phyloP scores from a whole-genome alignment of 441 rosid species.

The Melastoma candidum region DNA sequence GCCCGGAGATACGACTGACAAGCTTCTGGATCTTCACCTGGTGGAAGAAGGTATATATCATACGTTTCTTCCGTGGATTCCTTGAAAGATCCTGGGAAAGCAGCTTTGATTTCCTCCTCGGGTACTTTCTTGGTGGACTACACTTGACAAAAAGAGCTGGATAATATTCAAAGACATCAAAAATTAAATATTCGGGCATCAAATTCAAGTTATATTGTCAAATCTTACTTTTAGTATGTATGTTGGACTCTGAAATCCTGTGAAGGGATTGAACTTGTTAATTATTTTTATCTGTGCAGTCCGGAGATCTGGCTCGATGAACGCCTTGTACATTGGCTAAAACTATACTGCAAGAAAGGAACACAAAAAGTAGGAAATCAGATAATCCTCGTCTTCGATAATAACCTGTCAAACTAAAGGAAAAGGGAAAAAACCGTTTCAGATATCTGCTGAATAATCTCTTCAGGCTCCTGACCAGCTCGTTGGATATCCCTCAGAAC shows the following conservation, averaged over 20 bases:
- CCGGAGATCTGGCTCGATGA: slow-evolving; percentile 92
- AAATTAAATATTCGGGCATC: slow-evolving; percentile 1
- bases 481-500: slow-evolving; percentile 96
- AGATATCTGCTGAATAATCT: slow-evolving; percentile 92
- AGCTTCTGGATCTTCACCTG: slow-evolving; percentile 99
- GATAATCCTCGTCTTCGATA: background rate
- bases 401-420: slow-evolving; percentile 16
- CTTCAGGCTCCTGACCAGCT: slow-evolving; percentile 96
- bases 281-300: slow-evolving; percentile 90
- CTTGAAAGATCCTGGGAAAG: slow-evolving; percentile 39
- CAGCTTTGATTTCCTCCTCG: slow-evolving; percentile 68
- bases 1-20: slow-evolving; percentile 95
- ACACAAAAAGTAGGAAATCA: slow-evolving; percentile 6
- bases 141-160: slow-evolving; percentile 9
- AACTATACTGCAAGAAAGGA: slow-evolving; percentile 40
- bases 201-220: slow-evolving; percentile 1
- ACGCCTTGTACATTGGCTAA: slow-evolving; percentile 98
- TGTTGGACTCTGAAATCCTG: slow-evolving; percentile 93
- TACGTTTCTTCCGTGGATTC: slow-evolving; percentile 89
- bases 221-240: slow-evolving; percentile 66
- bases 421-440: slow-evolving; percentile 57
- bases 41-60: slow-evolving; percentile 96
- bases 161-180: slow-evolving; percentile 4
- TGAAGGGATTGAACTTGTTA: slow-evolving; percentile 92
- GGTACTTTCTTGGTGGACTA: slow-evolving; percentile 71